These are phyloP conservation scores for Yarrowia sp. DNA, from an alignment of 805 yeast species.

Conservation along the genomic window DNA sequence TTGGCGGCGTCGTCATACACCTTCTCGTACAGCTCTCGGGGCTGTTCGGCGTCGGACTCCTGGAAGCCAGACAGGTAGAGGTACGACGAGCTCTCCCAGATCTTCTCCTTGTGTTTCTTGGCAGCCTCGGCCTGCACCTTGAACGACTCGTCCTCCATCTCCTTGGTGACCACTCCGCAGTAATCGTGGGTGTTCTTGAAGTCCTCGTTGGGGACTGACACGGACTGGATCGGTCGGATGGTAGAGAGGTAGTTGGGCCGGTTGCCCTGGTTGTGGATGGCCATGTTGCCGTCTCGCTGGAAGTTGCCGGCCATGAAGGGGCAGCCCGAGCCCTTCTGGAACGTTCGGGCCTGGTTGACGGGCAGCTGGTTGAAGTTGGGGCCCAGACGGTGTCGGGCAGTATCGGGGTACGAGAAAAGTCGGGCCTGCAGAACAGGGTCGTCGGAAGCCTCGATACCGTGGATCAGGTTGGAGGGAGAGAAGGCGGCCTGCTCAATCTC, in stretches of 20 bases:
- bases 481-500: conserved; percentile 88
- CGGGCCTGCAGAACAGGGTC: conserved; percentile 86
- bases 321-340: conserved; percentile 29
- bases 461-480: conserved; percentile 84
- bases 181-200: conserved; percentile 19
- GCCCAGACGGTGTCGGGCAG: conserved; percentile 82
- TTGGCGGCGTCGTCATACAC: conserved; percentile 26
- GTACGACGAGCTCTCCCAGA: conserved; percentile 37
- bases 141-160: conserved; percentile 31
- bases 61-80: conserved; percentile 31
- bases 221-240: conserved; percentile 33
- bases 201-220: conserved; percentile 28
- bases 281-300: conserved; percentile 33
- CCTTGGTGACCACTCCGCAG: conserved; percentile 32
- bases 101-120: conserved; percentile 32
- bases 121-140: conserved; percentile 16
- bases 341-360: conserved; percentile 56
- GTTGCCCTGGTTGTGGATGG: conserved; percentile 25
- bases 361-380: conserved; percentile 83
- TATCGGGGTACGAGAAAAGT: conserved; percentile 82
- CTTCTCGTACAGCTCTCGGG: conserved; percentile 31
- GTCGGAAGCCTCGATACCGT: conserved; percentile 80
- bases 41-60: conserved; percentile 28
- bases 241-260: conserved; percentile 36
- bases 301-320: conserved; percentile 35